phyloP scores from a whole-genome alignment of 1,139 yeast genomes.

The Yamadazyma membranifaciens region DNA sequence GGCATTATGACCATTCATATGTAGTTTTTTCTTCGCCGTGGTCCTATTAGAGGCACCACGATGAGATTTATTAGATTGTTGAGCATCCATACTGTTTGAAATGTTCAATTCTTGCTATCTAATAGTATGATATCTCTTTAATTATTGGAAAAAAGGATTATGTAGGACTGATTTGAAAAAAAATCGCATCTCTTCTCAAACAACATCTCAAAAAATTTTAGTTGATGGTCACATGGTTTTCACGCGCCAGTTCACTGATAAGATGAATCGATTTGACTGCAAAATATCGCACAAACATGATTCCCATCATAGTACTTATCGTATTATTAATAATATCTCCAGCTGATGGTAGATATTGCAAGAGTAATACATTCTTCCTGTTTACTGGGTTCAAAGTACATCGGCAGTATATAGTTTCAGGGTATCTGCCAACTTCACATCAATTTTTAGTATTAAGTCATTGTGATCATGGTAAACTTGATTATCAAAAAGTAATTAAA shows the following conservation, averaged over 20 bases:
- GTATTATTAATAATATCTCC: too few species aligned
- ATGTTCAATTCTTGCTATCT: background rate
- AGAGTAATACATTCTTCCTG: slow-evolving; percentile 24
- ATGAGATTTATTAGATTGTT: slow-evolving; percentile 61
- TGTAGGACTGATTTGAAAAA: background rate
- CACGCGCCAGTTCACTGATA: background rate
- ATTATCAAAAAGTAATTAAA: slow-evolving; percentile 40
- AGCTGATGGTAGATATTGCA: slow-evolving; percentile 4
- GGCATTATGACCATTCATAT: slow-evolving; percentile 87
- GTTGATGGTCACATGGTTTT: background rate
- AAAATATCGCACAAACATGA: background rate
- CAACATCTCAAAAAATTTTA: background rate
- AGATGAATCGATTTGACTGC: slow-evolving; percentile 1
- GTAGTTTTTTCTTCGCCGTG: slow-evolving; percentile 82
- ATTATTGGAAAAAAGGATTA: background rate
- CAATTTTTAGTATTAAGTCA: slow-evolving; percentile 52
- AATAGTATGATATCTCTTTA: background rate
- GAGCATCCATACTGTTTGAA: slow-evolving; percentile 22
- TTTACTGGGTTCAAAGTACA: slow-evolving; percentile 63
- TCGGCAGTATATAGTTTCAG: slow-evolving; percentile 47
- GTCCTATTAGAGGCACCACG: slow-evolving; percentile 53
- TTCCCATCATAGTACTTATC: too few species aligned
- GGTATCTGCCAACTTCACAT: slow-evolving; percentile 37
- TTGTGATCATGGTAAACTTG: slow-evolving; percentile 55
- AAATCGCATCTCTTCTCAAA: slow-evolving; percentile 9